These are phyloP conservation scores for Mucor plumbeus DNA, from an alignment of 371 early-diverging fungal species.

Conservation along the genomic window DNA sequence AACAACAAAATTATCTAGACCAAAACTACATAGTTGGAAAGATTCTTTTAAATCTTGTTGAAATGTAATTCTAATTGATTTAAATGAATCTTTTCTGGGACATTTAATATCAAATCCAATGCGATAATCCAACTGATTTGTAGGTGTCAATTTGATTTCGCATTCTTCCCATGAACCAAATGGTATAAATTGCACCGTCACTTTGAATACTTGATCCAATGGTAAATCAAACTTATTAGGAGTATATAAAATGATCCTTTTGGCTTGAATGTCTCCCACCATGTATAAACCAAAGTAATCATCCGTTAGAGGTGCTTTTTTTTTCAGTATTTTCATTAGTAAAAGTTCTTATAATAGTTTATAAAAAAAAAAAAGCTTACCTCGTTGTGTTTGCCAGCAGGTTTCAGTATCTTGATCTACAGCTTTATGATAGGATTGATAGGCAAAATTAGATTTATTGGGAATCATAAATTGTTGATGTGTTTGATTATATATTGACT, in stretches of 20 bases:
- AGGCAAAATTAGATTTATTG: constrained; percentile 37
- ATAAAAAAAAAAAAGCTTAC: constrained; percentile 24
- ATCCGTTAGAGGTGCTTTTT: constrained; percentile 31
- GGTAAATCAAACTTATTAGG: constrained; percentile 20
- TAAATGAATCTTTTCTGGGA: constrained; percentile 19
- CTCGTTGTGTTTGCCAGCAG: constrained; percentile 57
- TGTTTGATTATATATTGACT: constrained; percentile 33
- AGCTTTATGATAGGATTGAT: constrained; percentile 60
- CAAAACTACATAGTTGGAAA: constrained; percentile 48
- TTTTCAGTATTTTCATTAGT: constrained; percentile 4
- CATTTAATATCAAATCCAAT: constrained; percentile 32
- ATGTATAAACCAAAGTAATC: constrained; percentile 16
- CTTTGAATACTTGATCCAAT: constrained; percentile 30
- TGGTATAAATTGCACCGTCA: constrained; percentile 29
- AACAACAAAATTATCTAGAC: constrained; percentile 43
- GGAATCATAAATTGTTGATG: constrained; percentile 28
- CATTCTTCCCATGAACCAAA: constrained; percentile 29
- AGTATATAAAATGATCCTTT: constrained; percentile 34
- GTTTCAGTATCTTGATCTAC: constrained; percentile 61
- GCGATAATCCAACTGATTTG: constrained; percentile 7
- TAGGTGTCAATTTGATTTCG: constrained; percentile 3
- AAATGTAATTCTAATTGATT: constrained; percentile 35
- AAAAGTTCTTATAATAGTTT: constrained; percentile 2
- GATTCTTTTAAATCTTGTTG: constrained; percentile 24
- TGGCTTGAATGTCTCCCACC: constrained; percentile 47